A percentile compares a stretch with the other conserved stretches of the same genome.
Evolutionary conservation across 2,329 filamentous ascomycete species (phyloP).

Genomic region (Talaromyces atroroseus): DNA sequence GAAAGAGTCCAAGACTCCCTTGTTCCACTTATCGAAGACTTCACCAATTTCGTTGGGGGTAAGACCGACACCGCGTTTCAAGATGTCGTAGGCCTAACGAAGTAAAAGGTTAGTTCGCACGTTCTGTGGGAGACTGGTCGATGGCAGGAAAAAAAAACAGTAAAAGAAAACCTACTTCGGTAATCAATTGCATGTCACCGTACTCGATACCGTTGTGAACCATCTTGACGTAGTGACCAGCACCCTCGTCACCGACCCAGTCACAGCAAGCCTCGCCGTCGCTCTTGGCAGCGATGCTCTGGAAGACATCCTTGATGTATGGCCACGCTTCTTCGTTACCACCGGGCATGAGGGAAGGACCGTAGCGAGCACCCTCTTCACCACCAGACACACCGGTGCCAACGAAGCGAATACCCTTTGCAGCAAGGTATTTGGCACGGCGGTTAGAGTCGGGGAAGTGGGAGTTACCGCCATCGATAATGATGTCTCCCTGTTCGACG

Average conservation of each 20-base stretch:
- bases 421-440: slow-evolving; percentile 78
- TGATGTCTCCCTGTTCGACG: slow-evolving; percentile 79
- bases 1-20: slow-evolving; percentile 97
- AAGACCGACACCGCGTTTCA: slow-evolving; percentile 95
- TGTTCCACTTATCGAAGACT: slow-evolving; percentile 94
- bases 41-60: slow-evolving; percentile 92
- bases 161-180: slow-evolving; percentile 62
- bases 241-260: slow-evolving; percentile 99
- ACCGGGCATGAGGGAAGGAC: slow-evolving; percentile 97
- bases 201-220: slow-evolving; percentile 99
- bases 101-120: not conserved
- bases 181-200: slow-evolving; percentile 99
- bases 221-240: slow-evolving; percentile 99
- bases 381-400: slow-evolving; percentile 97
- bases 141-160: not conserved
- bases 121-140: not conserved
- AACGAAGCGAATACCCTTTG: slow-evolving; percentile 91
- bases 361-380: slow-evolving; percentile 97
- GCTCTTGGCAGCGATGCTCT: slow-evolving; percentile 95
- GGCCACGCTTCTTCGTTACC: slow-evolving; percentile 98
- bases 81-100: slow-evolving; percentile 89
- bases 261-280: slow-evolving; percentile 97
- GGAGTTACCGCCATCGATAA: slow-evolving; percentile 99
- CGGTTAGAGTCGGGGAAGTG: slow-evolving; percentile 99
- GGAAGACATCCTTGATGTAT: slow-evolving; percentile 98